Base-by-base conservation (phyloP, 805 yeast genomes). In the Tetrapisispora phaffii region DNA sequence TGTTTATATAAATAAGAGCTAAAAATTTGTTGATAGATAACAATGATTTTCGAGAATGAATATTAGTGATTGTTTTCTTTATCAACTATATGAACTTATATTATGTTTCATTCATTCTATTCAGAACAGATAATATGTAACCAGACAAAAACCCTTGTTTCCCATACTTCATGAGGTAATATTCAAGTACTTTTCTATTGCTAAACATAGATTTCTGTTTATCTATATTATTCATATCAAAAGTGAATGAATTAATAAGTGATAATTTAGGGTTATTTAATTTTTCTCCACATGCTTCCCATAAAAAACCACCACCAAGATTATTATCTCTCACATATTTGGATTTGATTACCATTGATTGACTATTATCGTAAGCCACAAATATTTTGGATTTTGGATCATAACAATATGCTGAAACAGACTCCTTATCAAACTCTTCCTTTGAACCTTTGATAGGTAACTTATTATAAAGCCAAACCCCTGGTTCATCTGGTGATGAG, bases 291-390 rank as follows among this genome's bases (percentile, higher is more conserved):
- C 81, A 73, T 0, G 95, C 81, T 55, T 90, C 97, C 97, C 97
- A 90, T 82, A 85, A 89, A 77, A 93, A 80, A 0, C 85, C 95
- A 0, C 98, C 97, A 0, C 82, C 94, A 9, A 88, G 65, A 0
- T 67, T 56, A 7, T 66, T 60, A 19, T 62, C 52, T 34, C 50
- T 53, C 7, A 82, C 77, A 53, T 76, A 87, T 24, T 66, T 54
- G 0, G 86, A 87, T 59, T 90, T 93, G 16, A 54, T 53, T 8
- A 58, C 54, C 2, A 74, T 76, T 1, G 82, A 71, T 4, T 69
- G 66, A 0, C 68, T 68, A 49, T 75, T 82, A 58, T 90, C 98
- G 61, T 83, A 90, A 7, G 75, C 71, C 2, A 83, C 70, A 38
- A 84, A 65, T 5, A 63, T 66, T 31, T 54, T 60, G 0, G 57